Base-by-base conservation (phyloP, 1,284 basidiomycete species). In the Lignosus rhinocerotis region DNA sequence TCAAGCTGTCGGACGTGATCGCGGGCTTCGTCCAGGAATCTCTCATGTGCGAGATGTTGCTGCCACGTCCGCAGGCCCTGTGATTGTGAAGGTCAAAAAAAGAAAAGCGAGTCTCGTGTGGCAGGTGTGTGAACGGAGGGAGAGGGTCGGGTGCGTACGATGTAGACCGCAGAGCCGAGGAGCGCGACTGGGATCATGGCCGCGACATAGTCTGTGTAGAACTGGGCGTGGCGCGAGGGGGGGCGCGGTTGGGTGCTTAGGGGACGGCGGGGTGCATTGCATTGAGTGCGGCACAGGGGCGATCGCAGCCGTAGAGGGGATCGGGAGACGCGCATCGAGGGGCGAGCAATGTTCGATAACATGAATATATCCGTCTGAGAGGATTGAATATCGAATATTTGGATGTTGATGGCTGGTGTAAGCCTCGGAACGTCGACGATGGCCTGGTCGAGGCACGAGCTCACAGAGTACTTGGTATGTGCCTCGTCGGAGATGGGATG, bases 171-270 rank as follows among this genome's bases (percentile, higher is more conserved):
- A 56, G 88, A 90, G 14, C 88, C 90, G 30, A 92, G 77, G 50
- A 92, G 74, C 48, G 86, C 84, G 56, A 92, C 76, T 7, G 90
- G 90, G 43, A 91, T 75, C 89, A 92, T 92, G 38, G 82, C 83
- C 31, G 90, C 90, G 43, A 88, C 70, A 51, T 86, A 78, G 59
- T 86, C 80, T 41, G 82, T 75, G 70, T 92, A 92, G 77, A 85
- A 85, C 62, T 78, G 76, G 4, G 80, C 81, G 72, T 92, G 87
- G 21, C 76, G 74, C 41, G 82, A 85, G 56, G 72, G 67, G 55
- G 53, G 49, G 54, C 53, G 60, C 56, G 57, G 32, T 51, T 43
- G 54, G 38, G 33, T 46, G 56, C 59, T 63, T 48, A 51, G 47
- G 25, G 38, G 62, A 19, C 59, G 62, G 31, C 30, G 45, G 30